phyloP scores from a whole-genome alignment of 2,329 filamentous ascomycete species.

The Didymella pomorum region DNA sequence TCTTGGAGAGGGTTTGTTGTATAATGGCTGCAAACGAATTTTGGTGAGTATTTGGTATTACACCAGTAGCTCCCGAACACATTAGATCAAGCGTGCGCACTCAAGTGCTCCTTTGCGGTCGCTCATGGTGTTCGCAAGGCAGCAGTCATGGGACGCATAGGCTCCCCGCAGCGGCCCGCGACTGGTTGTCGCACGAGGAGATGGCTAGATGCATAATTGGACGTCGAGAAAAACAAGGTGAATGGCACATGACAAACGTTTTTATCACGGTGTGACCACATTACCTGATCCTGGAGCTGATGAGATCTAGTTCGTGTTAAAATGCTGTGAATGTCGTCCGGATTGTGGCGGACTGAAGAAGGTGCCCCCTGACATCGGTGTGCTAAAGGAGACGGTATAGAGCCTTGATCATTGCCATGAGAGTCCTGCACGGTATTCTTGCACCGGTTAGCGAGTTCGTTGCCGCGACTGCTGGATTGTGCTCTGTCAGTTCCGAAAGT shows the following conservation, averaged over 20 bases:
- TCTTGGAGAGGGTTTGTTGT: neutral
- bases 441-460: too few species aligned
- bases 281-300: neutral
- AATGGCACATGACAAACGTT: too few species aligned
- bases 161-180: conserved; percentile 17
- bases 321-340: too few species aligned
- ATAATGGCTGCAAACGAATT: too few species aligned
- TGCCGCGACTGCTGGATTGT: too few species aligned
- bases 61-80: neutral
- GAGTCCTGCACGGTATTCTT: too few species aligned
- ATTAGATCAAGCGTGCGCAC: neutral
- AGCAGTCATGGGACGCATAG: conserved; percentile 22
- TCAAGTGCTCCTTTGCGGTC: neutral
- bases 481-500: too few species aligned
- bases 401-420: too few species aligned
- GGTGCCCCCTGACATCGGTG: neutral
- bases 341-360: neutral
- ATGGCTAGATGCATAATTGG: conserved; percentile 13
- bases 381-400: too few species aligned
- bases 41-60: neutral
- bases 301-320: too few species aligned
- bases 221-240: neutral
- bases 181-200: conserved; percentile 28
- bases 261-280: neutral
- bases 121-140: conserved; percentile 4